These are phyloP conservation scores for Acacia melanoxylon DNA, from an alignment of 306 rosid species.

Conservation along the genomic window DNA sequence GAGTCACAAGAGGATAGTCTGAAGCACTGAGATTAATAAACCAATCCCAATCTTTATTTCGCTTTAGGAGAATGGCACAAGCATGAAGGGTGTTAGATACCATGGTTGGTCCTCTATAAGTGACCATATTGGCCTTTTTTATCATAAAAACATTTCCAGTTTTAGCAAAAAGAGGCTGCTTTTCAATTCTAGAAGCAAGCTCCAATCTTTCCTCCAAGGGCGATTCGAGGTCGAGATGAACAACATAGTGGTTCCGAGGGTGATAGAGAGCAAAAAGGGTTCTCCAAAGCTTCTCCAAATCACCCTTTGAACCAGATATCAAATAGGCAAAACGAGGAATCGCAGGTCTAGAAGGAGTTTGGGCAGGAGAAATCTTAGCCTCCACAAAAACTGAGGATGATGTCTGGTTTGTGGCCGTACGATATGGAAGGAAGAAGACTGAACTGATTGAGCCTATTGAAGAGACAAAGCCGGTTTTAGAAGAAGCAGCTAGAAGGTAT, in stretches of 20 bases:
- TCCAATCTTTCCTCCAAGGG: constrained; percentile 73
- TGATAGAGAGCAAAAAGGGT: constrained; percentile 87
- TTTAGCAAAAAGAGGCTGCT: constrained; percentile 61
- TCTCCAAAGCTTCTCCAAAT: constrained; percentile 89
- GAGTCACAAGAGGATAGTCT: constrained; percentile 93
- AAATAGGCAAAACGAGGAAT: constrained; percentile 85
- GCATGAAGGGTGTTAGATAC: constrained; percentile 96
- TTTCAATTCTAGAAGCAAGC: constrained; percentile 69
- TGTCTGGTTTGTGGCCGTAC: constrained; percentile 39
- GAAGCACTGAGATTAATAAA: constrained; percentile 99
- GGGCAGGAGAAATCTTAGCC: constrained; percentile 40
- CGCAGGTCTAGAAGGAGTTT: constrained; percentile 37
- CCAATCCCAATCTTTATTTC: constrained; percentile 97
- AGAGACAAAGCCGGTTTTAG: constrained; percentile 65
- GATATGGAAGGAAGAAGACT: constrained; percentile 67
- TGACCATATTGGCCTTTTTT: constrained; percentile 86
- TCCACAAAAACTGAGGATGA: constrained; percentile 41
- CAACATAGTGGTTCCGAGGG: constrained; percentile 81
- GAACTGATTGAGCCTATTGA: constrained; percentile 71
- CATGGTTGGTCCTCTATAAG: constrained; percentile 97
- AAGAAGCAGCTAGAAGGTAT: constrained; percentile 68
- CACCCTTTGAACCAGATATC: constrained; percentile 93
- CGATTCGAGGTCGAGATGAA: constrained; percentile 89
- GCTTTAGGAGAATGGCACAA: constrained; percentile 85
- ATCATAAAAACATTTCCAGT: constrained; percentile 79